Conservation (phyloP, 2,329 filamentous ascomycete species). For the Fusarium odoratissimum region DNA sequence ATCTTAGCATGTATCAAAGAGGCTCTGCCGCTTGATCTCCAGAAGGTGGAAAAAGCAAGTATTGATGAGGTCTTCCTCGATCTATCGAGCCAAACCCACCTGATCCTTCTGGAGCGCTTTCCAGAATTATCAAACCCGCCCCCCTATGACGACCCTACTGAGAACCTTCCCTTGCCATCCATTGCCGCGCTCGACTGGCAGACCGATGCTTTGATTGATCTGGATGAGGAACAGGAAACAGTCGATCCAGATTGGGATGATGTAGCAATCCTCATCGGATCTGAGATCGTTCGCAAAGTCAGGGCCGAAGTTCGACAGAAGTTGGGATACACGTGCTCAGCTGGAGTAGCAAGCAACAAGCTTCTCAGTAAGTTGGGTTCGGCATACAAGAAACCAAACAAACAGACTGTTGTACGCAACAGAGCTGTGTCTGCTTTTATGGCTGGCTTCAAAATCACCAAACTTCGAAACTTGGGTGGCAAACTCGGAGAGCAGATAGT, state of each 20-base stretch:
- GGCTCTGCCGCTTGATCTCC: constrained; percentile 70
- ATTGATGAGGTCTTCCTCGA: constrained; percentile 98
- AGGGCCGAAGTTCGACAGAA: constrained; percentile 74
- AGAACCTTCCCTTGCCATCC: constrained; percentile 76
- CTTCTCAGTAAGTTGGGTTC: constrained; percentile 95
- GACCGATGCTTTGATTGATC: constrained; percentile 82
- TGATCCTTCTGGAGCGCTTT: constrained; percentile 78
- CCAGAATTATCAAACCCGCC: constrained; percentile 73
- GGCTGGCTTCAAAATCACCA: constrained; percentile 88
- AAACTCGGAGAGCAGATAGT: constrained; percentile 91
- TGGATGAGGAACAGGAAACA: constrained; percentile 80
- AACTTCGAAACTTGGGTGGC: constrained; percentile 93
- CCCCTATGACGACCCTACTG: constrained; percentile 79
- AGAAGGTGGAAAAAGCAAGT: constrained; percentile 90
- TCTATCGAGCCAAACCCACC: constrained; percentile 85
- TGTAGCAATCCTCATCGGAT: constrained; percentile 84
- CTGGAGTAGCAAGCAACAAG: constrained; percentile 89
- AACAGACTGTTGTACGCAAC: constrained; percentile 92
- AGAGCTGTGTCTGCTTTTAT: constrained; percentile 85
- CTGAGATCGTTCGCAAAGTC: constrained; percentile 85
- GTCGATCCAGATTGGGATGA: constrained; percentile 97
- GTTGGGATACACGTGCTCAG: constrained; percentile 91
- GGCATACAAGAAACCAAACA: constrained; percentile 90
- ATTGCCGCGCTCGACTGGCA: constrained; percentile 82
- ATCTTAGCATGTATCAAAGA: constrained; percentile 86